These are phyloP conservation scores for Cyclotella baltica DNA, from an alignment of 108 stramenopile species.

Conservation along the genomic window DNA sequence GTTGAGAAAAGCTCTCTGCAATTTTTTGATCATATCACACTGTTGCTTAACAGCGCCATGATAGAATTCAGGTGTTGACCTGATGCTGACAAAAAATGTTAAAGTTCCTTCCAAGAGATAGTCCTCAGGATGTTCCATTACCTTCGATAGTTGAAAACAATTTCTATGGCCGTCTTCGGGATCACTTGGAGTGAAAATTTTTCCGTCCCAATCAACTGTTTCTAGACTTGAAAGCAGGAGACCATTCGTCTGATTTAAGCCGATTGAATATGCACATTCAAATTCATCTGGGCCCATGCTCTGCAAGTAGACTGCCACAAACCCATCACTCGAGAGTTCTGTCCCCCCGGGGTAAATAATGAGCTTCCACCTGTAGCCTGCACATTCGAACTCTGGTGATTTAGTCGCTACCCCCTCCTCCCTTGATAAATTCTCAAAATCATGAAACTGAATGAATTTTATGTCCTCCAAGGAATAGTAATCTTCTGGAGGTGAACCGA, in stretches of 20 bases:
- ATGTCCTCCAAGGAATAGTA: background rate
- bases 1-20: background rate
- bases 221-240: too few species aligned
- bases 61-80: background rate
- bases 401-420: background rate
- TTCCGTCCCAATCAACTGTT: too few species aligned
- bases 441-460: background rate
- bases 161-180: too few species aligned
- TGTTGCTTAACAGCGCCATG: background rate
- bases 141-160: too few species aligned
- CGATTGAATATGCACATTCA: background rate
- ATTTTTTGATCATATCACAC: background rate
- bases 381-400: slow-evolving; percentile 2
- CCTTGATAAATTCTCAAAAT: background rate
- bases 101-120: too few species aligned
- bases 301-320: background rate
- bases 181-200: too few species aligned
- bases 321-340: background rate
- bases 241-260: too few species aligned
- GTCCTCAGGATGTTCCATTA: too few species aligned
- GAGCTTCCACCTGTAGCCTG: background rate
- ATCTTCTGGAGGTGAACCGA: background rate
- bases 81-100: background rate
- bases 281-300: background rate
- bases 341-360: background rate